Base-by-base conservation (phyloP, 2,329 filamentous ascomycete genomes). In the Coniella lustricola region DNA sequence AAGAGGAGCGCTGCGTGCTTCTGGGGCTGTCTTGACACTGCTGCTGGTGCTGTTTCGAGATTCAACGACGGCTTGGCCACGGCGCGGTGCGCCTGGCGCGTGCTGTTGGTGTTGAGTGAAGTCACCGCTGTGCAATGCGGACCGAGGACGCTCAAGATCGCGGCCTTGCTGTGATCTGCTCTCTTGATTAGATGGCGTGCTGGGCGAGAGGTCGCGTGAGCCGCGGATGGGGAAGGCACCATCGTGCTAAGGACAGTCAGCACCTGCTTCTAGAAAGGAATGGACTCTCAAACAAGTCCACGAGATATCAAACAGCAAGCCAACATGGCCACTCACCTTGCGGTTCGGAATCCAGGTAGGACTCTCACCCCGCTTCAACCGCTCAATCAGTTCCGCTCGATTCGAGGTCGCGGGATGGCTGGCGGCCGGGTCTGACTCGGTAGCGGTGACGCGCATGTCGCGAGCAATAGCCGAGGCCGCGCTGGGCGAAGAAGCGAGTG, bases 101-200 rank as follows among this genome's bases (percentile, higher is more conserved):
- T 29, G 25, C 5, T 29, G 25, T 29, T 10, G n/a, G n/a, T 70
- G 63, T 3, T 69, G 70, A 2, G 80, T 83, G 50, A 86, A 86
- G 60, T 85, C 77, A 3, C 82, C 82, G 52, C 77, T 81, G 56
- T 86, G 82, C 10, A 85, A 68, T 39, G 82, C 82, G 29, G 91
- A 97, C 47, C 87, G 76, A 40, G 91, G 91, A 45, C 90, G 79
- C 64, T 90, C 84, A 54, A 95, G 91, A 54, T 81, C 77, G 54
- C 79, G 61, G 4, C 81, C 77, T 50, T 79, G 72, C 51, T 71
- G 70, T 39, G 77, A 57, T 52, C 71, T 69, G 50, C 68, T 65
- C 35, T 72, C 67, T 39, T 66, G 62, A 16, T 65, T 60, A 2
- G 64, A 57, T 13, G 60, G 63, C 12, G 67, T 62, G 48, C 61